These are phyloP conservation scores for Epichloe amarillans DNA, from an alignment of 2,329 filamentous ascomycete genomes.

Conservation along the genomic window DNA sequence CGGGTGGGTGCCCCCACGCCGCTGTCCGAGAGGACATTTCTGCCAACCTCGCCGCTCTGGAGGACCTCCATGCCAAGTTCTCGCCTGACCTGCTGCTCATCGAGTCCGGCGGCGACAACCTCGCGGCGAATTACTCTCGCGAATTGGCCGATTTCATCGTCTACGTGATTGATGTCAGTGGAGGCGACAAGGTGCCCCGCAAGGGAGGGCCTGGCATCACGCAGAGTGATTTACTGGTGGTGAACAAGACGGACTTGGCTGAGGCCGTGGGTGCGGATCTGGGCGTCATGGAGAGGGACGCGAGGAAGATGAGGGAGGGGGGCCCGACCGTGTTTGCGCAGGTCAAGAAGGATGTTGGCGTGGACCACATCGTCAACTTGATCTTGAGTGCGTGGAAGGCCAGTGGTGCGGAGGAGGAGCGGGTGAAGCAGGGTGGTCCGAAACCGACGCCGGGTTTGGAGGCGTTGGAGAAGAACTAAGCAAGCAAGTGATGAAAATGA, in stretches of 20 bases:
- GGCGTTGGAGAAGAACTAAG: slow-evolving; percentile 18
- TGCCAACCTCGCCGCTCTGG: slow-evolving; percentile 82
- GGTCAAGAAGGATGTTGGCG: slow-evolving; percentile 81
- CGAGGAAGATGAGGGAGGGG: slow-evolving; percentile 86
- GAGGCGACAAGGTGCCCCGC: slow-evolving; percentile 89
- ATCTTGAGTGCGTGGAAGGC: slow-evolving; percentile 87
- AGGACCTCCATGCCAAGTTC: slow-evolving; percentile 75
- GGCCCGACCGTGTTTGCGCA: slow-evolving; percentile 93
- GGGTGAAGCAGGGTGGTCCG: slow-evolving; percentile 41
- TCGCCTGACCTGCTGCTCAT: slow-evolving; percentile 75
- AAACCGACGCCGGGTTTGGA: slow-evolving; percentile 43
- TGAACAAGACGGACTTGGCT: slow-evolving; percentile 95
- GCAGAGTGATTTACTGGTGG: slow-evolving; percentile 81
- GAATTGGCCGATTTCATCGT: slow-evolving; percentile 96
- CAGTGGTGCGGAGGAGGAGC: slow-evolving; percentile 60
- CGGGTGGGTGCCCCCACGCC: slow-evolving; percentile 91
- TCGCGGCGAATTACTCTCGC: slow-evolving; percentile 90
- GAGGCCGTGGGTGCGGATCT: slow-evolving; percentile 84
- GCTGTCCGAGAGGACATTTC: slow-evolving; percentile 95
- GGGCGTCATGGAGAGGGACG: slow-evolving; percentile 86
- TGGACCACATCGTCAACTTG: slow-evolving; percentile 77
- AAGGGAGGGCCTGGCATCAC: slow-evolving; percentile 97
- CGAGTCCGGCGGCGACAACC: slow-evolving; percentile 89
- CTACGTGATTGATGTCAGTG: slow-evolving; percentile 95
- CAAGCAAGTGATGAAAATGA: too few species aligned